Evolutionary conservation across 148 eudicot species (phyloP), one percentile per base, ranked within the genome.

Genomic region (Tetragonia tetragonoides): DNA sequence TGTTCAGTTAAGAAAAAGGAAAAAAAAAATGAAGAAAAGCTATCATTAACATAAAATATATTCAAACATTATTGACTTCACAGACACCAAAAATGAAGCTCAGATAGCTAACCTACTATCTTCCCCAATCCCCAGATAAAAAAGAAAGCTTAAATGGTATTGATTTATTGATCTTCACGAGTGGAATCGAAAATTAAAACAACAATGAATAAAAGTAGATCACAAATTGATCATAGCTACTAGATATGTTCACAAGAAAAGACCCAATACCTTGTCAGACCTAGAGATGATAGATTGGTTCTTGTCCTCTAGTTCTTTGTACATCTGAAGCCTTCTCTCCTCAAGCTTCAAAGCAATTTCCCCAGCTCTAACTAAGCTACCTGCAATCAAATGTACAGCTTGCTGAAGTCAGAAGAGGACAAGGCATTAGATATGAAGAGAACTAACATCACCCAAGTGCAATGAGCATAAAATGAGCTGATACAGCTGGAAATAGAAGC

Each of bases 341-440:
- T 93, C 99, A 79, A 87, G 75, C 78, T 88, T 88, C 78, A 89
- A 69, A 86, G 97, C 99, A 82, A 80, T 88, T 84, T 87, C 89
- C 40, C 94, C 82, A 77, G 85, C 89, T 81, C 84, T 87, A 56
- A 89, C 56, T 69, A 87, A 57, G 78, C 82, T 84, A 76, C 90
- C 97, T 88, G 82, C 84, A 57, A 81, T 76, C 53, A 77, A 54
- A 53, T 5, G 23, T 39, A 7, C 51, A 68, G 14, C 7, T 5
- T 20, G 38, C 42, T 61, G 5, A 38, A 18, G 53, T 68, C 38
- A 68, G 57, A 18, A 40, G 46, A 73, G 41, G 54, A 51, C 57
- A 6, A 49, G 53, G 53, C 11, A 10, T 6, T 65, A 59, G 41
- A 15, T n/a, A 42, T 49, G 60, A 70, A 59, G 11, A 42, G 42